These are phyloP conservation scores for Phytophthora tubulina DNA, from an alignment of 352 stramenopile species.

Conservation along the genomic window DNA sequence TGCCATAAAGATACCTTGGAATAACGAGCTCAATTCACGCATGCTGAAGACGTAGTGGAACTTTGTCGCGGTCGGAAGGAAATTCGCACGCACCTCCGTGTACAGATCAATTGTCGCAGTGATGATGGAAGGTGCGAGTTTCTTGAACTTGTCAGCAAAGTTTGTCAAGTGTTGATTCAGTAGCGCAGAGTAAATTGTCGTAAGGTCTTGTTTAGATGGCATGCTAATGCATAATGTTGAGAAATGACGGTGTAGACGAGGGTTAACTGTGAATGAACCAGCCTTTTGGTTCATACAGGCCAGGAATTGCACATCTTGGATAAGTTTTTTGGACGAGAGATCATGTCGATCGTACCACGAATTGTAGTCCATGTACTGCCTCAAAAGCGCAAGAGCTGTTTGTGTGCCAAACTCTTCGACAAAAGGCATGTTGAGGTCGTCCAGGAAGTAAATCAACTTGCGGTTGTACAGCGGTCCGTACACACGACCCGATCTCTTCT, in stretches of 20 bases:
- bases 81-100: slow-evolving; percentile 71
- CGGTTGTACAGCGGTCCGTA: slow-evolving; percentile 87
- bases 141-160: slow-evolving; percentile 88
- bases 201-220: slow-evolving; percentile 69
- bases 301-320: slow-evolving; percentile 92
- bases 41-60: slow-evolving; percentile 96
- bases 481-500: slow-evolving; percentile 89
- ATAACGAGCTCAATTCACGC: slow-evolving; percentile 88
- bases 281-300: slow-evolving; percentile 93
- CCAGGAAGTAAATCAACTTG: slow-evolving; percentile 90
- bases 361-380: slow-evolving; percentile 93
- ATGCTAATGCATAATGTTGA: slow-evolving; percentile 81
- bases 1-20: slow-evolving; percentile 85
- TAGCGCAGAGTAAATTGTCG: slow-evolving; percentile 76
- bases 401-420: slow-evolving; percentile 92
- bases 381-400: slow-evolving; percentile 87
- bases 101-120: slow-evolving; percentile 89
- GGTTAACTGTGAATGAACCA: slow-evolving; percentile 89
- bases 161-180: slow-evolving; percentile 68
- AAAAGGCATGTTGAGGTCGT: slow-evolving; percentile 92
- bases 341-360: slow-evolving; percentile 93
- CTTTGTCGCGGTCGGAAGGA: slow-evolving; percentile 92
- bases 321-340: slow-evolving; percentile 85
- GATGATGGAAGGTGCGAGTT: slow-evolving; percentile 66
- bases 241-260: slow-evolving; percentile 91